Conservation (phyloP, 192 early-diverging fungal genomes). For the Backusella westeae region DNA sequence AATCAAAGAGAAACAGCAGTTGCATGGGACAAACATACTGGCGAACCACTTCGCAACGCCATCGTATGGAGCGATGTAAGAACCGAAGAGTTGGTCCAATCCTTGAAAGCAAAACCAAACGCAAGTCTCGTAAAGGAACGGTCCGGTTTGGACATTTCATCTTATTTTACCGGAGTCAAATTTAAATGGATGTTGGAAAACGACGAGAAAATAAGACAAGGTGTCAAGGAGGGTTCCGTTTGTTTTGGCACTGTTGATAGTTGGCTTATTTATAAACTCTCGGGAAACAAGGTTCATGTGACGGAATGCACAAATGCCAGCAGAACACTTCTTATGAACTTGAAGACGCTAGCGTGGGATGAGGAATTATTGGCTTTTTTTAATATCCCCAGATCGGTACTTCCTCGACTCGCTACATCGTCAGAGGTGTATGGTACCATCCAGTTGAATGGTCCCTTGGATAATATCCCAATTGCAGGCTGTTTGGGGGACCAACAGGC, state of each 20-base stretch:
- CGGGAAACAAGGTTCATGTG: conserved; percentile 72
- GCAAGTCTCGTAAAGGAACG: conserved; percentile 35
- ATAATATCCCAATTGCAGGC: conserved; percentile 77
- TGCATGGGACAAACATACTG: conserved; percentile 80
- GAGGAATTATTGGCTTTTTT: conserved; percentile 71
- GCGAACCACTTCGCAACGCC: conserved; percentile 78
- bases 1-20: conserved; percentile 94
- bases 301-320: conserved; percentile 94
- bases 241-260: conserved; percentile 92
- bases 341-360: conserved; percentile 80
- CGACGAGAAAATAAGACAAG: conserved; percentile 62
- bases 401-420: conserved; percentile 82
- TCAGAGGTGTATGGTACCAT: conserved; percentile 75
- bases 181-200: conserved; percentile 91
- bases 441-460: conserved; percentile 46
- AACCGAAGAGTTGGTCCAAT: conserved; percentile 74
- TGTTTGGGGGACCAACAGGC: conserved; percentile 95
- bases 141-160: conserved; percentile 86
- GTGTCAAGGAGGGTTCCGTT: conserved; percentile 65
- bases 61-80: conserved; percentile 92
- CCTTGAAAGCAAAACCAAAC: conserved; percentile 47
- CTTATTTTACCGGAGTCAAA: conserved; percentile 93
- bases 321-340: conserved; percentile 93
- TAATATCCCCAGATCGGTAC: conserved; percentile 46
- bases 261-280: conserved; percentile 93